Conservation (phyloP, 805 yeast genomes). For the Schwanniomyces yamadae region DNA sequence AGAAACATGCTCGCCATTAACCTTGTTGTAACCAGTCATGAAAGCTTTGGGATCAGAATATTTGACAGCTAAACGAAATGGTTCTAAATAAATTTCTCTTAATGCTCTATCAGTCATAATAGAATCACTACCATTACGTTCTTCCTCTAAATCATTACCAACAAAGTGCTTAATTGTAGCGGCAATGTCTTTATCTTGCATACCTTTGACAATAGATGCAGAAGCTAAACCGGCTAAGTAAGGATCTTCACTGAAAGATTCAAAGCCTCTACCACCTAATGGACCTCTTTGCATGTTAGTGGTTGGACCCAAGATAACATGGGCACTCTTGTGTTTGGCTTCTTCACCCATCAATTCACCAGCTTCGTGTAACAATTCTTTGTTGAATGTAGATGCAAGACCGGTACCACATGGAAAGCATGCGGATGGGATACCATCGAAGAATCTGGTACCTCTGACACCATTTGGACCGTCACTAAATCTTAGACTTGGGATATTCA, state of each 20-base stretch:
- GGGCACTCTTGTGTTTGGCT: slow-evolving; percentile 31
- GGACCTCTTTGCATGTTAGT: slow-evolving; percentile 35
- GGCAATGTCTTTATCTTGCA: slow-evolving; percentile 24
- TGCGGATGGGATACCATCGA: slow-evolving; percentile 28
- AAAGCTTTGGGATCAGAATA: slow-evolving; percentile 27
- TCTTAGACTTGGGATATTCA: slow-evolving; percentile 47
- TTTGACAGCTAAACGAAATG: slow-evolving; percentile 31
- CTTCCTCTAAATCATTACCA: slow-evolving; percentile 32
- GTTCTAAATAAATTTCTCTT: slow-evolving; percentile 34
- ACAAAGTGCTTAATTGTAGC: slow-evolving; percentile 35
- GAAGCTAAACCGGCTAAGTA: slow-evolving; percentile 28
- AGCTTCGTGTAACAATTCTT: slow-evolving; percentile 23
- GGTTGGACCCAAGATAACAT: slow-evolving; percentile 32
- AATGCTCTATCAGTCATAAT: slow-evolving; percentile 29
- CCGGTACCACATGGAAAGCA: slow-evolving; percentile 38
- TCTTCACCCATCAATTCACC: slow-evolving; percentile 34
- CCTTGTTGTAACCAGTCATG: slow-evolving; percentile 33
- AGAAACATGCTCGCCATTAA: slow-evolving; percentile 30
- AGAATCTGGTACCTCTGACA: slow-evolving; percentile 29
- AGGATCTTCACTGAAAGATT: slow-evolving; percentile 34
- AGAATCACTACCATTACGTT: slow-evolving; percentile 29
- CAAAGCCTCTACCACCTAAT: slow-evolving; percentile 35
- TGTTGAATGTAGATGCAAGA: slow-evolving; percentile 30
- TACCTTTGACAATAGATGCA: slow-evolving; percentile 26
- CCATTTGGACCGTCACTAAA: slow-evolving; percentile 38